Evolutionary conservation across 129 eudicot species (phyloP), one percentile per base, ranked within the genome.

Genomic region (Helichrysum umbraculigerum): DNA sequence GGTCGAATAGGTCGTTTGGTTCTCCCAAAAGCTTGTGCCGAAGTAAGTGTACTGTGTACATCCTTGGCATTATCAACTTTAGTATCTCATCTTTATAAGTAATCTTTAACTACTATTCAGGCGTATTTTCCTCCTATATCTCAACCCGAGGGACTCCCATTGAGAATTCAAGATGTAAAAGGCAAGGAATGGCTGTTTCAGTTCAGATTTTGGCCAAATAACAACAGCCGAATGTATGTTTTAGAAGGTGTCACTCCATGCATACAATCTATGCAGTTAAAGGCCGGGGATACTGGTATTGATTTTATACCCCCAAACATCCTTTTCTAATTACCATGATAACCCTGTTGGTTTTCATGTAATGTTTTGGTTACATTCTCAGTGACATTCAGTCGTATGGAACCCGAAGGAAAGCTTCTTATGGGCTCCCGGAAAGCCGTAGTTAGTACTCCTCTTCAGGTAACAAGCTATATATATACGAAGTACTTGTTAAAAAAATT

Each of bases 21-120:
- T 81, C 98, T 94, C 81, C 98, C 98, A 11, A 94, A 94, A 89
- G 98, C 98, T 82, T 94, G 98, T 86, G 98, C 98, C 66, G 98
- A 94, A 81, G 98, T 94, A 83, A 86, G 91, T 76, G 87, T 25
- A 25, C 28, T 25, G 28, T 25, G 28, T 76, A 64, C 39, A 66
- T 35, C 51, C 33, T 42, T 66, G 33, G 15, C 68, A 57, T 72
- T 0, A 32, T 68, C 2, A 61, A 11, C 30, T 56, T 83, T 57
- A 17, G 9, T 68, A 3, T 20, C 70, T 80, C 70, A 17, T 70
- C 63, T 68, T 29, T 66, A 66, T 1, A 52, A 33, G 57, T 37
- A 33, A 56, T 19, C 63, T 41, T 72, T 19, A 74, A 73, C 78
- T 70, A 28, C 68, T 66, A 15, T 83, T 66, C 83, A 94, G 98